Conservation (phyloP, 1,139 yeast genomes). For the Candida pseudoviswanathii region DNA sequence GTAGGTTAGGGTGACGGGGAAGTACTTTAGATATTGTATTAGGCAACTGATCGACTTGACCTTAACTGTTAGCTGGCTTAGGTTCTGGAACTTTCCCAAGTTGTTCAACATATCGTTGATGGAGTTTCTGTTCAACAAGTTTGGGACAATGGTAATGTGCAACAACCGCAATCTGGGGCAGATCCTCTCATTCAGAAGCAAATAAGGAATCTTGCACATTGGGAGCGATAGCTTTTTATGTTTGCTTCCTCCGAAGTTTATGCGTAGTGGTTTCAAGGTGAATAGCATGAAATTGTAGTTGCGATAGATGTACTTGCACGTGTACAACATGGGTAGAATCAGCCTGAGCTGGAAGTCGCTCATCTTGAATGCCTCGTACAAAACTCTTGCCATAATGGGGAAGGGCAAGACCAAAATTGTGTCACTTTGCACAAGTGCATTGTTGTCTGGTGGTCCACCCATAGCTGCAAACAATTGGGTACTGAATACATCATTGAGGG, state of each 20-base stretch:
- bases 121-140: background rate
- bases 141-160: background rate
- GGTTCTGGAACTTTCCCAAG: conserved; percentile 4
- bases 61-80: conserved; percentile 4
- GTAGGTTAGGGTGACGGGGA: conserved; percentile 11
- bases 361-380: conserved; percentile 15
- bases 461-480: background rate
- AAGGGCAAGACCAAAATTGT: conserved; percentile 18
- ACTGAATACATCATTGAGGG: background rate
- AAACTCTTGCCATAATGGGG: conserved; percentile 18
- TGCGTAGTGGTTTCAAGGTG: conserved; percentile 16
- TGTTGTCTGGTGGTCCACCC: background rate
- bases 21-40: background rate
- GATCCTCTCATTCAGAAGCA: background rate
- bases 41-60: conserved; percentile 3
- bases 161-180: background rate
- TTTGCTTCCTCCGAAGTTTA: conserved; percentile 2
- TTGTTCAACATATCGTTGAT: background rate
- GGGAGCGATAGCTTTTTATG: background rate
- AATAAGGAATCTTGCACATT: background rate
- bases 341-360: conserved; percentile 3
- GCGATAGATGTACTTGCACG: conserved; percentile 18
- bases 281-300: conserved; percentile 16
- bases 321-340: conserved; percentile 15
- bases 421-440: background rate